Conservation (phyloP, 495 filamentous ascomycete genomes). For the Clavariopsis aquatica region DNA sequence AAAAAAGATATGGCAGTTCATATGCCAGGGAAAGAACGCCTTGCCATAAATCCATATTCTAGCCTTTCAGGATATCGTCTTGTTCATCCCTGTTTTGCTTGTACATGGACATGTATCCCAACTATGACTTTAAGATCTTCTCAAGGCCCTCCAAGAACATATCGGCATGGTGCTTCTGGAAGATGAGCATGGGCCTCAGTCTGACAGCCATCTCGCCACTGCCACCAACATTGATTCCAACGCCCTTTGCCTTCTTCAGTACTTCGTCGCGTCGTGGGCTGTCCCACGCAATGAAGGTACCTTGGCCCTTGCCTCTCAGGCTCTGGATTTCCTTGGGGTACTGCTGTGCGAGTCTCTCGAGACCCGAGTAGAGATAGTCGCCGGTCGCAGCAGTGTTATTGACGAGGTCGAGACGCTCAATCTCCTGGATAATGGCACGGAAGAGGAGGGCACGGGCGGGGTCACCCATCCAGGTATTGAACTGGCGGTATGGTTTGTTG, state of each 20-base stretch:
- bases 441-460: conserved; percentile 87
- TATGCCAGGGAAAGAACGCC: too few relatives aligned
- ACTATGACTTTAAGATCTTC: conserved; percentile 67
- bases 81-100: too few relatives aligned
- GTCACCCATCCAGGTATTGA: conserved; percentile 99
- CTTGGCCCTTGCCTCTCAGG: conserved; percentile 88
- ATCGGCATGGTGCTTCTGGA: conserved; percentile 88
- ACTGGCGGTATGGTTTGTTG: conserved; percentile 98
- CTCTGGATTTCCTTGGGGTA: conserved; percentile 87
- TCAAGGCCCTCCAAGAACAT: conserved; percentile 69
- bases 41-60: too few relatives aligned
- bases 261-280: conserved; percentile 82
- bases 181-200: conserved; percentile 92
- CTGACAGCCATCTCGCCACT: conserved; percentile 77
- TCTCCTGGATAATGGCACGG: conserved; percentile 86
- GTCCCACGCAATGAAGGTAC: conserved; percentile 97
- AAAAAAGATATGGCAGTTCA: too few relatives aligned
- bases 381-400: conserved; percentile 78
- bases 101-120: background rate
- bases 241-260: conserved; percentile 73
- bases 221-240: conserved; percentile 93
- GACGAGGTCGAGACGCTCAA: conserved; percentile 78
- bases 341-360: conserved; percentile 67
- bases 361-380: conserved; percentile 74
- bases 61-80: too few relatives aligned